A percentile compares a stretch with the other conserved stretches of the same genome.
Conservation (phyloP, 1,284 basidiomycete genomes). For the Thelephora terrestris region DNA sequence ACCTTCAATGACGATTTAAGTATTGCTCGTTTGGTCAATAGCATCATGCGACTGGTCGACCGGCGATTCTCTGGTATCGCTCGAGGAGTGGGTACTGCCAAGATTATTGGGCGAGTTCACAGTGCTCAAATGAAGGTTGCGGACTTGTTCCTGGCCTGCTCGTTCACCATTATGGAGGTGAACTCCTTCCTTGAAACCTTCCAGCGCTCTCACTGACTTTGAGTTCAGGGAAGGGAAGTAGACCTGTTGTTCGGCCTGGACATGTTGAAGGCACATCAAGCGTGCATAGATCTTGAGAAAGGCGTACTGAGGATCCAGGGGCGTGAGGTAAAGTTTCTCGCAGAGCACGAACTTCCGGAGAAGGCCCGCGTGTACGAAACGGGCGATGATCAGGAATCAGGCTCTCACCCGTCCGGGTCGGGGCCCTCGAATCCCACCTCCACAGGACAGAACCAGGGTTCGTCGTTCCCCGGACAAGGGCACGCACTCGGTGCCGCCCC, state of each 20-base stretch:
- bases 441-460: constrained; percentile 7
- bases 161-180: constrained; percentile 94
- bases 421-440: constrained; percentile 12
- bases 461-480: constrained; percentile 54
- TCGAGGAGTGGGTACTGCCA: constrained; percentile 91
- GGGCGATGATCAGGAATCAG: constrained; percentile 12
- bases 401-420: constrained; percentile 10
- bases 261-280: constrained; percentile 97
- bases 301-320: constrained; percentile 84
- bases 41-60: constrained; percentile 91
- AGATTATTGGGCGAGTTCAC: constrained; percentile 91
- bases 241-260: constrained; percentile 94
- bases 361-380: constrained; percentile 45
- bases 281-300: constrained; percentile 87
- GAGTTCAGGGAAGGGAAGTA: constrained; percentile 68
- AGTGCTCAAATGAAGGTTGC: constrained; percentile 86
- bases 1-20: neutral
- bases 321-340: constrained; percentile 77
- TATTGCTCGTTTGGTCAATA: constrained; percentile 17
- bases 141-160: constrained; percentile 78
- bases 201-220: neutral
- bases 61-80: constrained; percentile 85
- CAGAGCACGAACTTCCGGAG: constrained; percentile 92
- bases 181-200: constrained; percentile 9
- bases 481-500: constrained; percentile 36